Conservation (phyloP, 208 protist species). For the Trypanosoma vivax region DNA sequence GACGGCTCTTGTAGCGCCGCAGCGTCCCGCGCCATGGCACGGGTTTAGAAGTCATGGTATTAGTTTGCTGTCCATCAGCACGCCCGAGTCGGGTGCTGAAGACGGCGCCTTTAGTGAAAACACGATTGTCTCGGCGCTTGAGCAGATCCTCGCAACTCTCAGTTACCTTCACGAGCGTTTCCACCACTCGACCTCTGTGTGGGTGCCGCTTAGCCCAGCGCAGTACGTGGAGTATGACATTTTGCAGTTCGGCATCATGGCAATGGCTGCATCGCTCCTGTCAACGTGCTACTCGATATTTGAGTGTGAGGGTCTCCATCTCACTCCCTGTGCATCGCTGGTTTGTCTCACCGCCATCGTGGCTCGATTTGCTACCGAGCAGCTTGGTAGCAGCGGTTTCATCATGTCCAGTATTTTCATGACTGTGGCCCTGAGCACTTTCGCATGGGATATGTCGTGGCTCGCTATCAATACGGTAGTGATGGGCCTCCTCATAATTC, state of each 20-base stretch:
- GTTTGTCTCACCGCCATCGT: constrained; percentile 20
- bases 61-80: constrained; percentile 46
- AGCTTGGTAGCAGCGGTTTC: constrained; percentile 18
- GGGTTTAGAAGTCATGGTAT: constrained; percentile 16
- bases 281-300: constrained; percentile 53
- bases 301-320: constrained; percentile 27
- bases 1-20: constrained; percentile 35
- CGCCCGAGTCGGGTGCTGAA: constrained; percentile 6
- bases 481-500: constrained; percentile 43
- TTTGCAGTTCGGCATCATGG: constrained; percentile 47
- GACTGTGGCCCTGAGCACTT: constrained; percentile 7
- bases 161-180: constrained; percentile 61
- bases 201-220: constrained; percentile 29
- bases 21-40: constrained; percentile 34
- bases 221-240: constrained; percentile 57
- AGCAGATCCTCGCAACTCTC: constrained; percentile 37
- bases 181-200: constrained; percentile 65
- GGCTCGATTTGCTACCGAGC: constrained; percentile 3
- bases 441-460: constrained; percentile 25
- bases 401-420: constrained; percentile 14
- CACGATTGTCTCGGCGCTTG: constrained; percentile 4
- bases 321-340: constrained; percentile 30
- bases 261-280: constrained; percentile 46
- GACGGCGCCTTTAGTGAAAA: background rate
- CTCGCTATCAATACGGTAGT: constrained; percentile 45